Base-by-base conservation (phyloP, 768 basidiomycete genomes). In the Rubroboletus pulcherrimus region DNA sequence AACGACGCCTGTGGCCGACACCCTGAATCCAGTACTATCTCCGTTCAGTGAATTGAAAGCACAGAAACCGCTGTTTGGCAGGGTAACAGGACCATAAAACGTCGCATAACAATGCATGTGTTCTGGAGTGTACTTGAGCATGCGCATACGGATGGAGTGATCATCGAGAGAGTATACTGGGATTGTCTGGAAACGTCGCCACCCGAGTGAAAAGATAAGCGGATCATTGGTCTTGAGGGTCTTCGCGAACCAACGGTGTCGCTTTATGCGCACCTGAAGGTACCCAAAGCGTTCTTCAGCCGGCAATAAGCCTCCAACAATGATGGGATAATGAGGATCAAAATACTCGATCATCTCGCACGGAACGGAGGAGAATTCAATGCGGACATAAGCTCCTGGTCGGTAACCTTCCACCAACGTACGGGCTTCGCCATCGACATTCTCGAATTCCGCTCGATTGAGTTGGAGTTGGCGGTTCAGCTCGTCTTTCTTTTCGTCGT, bases 41-140 rank as follows among this genome's bases (percentile, higher is more conserved):
- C 76, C 77, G 0, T 77, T 71, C 15, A 99, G 74, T 0, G 88
- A 84, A 71, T 94, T 98, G 81, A 99, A 98, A 2, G 96, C 89
- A 71, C 97, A 98, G 74, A 99, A 95, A 33, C 95, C 94, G 0
- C 93, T 97, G 73, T 97, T 97, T 21, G 95, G 96, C 0, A 91
- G 76, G 3, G 93, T 77, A 21, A 93, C 86, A 7, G 97, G 96
- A 0, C 93, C 96, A 66, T 95, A 99, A 73, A 98, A 97, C 3
- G 95, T 97, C 3, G 95, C 96, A 66, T 88, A 96, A 66, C 97
- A 99, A 69, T 99, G 97, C 97, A 96, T 98, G 67, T 99, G 97
- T 74, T 99, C 97, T 0, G 97, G 97, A 0, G 97, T 98, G 70
- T 99, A 99, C 75, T 99, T 99, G 75, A 99, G 89, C 88, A 98